phyloP scores from a whole-genome alignment of 2,329 filamentous ascomycete species.

The Alternaria gaisen region DNA sequence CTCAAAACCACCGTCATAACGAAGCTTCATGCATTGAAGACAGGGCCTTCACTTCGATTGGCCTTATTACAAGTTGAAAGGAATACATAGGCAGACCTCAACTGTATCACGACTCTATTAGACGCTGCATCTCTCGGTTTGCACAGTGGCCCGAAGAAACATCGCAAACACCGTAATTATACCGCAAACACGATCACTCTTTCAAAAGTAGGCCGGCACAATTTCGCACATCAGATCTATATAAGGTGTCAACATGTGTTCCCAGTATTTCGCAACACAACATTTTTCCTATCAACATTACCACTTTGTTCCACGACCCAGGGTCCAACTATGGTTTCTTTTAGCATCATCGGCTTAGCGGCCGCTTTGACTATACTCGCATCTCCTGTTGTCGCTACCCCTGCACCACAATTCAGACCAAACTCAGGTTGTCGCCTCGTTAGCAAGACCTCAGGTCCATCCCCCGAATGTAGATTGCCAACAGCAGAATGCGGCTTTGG shows the following conservation, averaged over 20 bases:
- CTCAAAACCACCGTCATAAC: not conserved
- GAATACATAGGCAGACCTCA: not conserved
- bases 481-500: not conserved
- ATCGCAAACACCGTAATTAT: not conserved
- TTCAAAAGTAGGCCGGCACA: rapidly evolving
- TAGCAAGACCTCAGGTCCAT: no score
- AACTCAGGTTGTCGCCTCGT: no score
- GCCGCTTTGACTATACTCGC: not conserved
- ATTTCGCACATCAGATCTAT: not conserved
- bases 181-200: not conserved
- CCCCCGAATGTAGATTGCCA: not conserved
- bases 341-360: not conserved
- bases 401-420: no score
- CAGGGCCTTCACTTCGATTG: not conserved
- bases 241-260: not conserved
- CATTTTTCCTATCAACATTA: not conserved
- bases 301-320: not conserved
- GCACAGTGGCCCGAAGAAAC: not conserved
- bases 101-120: not conserved
- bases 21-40: not conserved
- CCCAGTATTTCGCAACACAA: not conserved
- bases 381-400: not conserved
- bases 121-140: not conserved
- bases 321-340: not conserved
- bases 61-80: not conserved